These are phyloP conservation scores for Tylopilus subfusipes DNA, from an alignment of 768 basidiomycete genomes.

Conservation along the genomic window DNA sequence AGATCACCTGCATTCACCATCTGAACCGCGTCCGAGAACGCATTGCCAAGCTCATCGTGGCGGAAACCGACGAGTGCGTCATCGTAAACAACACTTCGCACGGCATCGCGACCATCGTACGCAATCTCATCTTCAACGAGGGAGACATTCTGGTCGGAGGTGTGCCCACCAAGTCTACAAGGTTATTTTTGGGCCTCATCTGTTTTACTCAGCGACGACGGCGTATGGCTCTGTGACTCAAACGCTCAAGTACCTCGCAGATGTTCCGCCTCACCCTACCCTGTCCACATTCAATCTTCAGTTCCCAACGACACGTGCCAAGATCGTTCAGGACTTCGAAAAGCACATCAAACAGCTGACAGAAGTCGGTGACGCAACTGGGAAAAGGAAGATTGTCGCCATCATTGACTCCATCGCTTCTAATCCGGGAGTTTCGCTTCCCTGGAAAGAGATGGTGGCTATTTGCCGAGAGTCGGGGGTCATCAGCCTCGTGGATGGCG, in stretches of 20 bases:
- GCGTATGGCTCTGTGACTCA: constrained; percentile 56
- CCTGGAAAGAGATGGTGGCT: constrained; percentile 67
- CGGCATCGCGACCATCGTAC: constrained; percentile 57
- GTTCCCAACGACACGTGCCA: constrained; percentile 55
- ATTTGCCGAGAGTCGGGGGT: constrained; percentile 63
- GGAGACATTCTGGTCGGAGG: constrained; percentile 59
- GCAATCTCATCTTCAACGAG: constrained; percentile 52
- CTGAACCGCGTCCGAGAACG: constrained; percentile 41
- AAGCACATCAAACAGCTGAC: constrained; percentile 33
- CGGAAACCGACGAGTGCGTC: constrained; percentile 56
- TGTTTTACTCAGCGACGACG: constrained; percentile 41
- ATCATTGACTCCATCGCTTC: constrained; percentile 68
- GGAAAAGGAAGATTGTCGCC: constrained; percentile 52
- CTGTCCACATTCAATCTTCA: constrained; percentile 46
- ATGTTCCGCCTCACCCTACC: constrained; percentile 52
- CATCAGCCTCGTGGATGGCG: constrained; percentile 72
- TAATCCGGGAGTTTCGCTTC: constrained; percentile 57
- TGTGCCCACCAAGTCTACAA: constrained; percentile 8
- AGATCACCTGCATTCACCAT: constrained; percentile 33
- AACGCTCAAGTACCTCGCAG: constrained; percentile 51
- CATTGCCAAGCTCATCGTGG: constrained; percentile 49
- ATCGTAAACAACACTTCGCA: constrained; percentile 34
- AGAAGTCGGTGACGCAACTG: constrained; percentile 13
- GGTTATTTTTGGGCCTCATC: neutral
- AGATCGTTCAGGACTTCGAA: constrained; percentile 52